Evolutionary conservation across 2,329 filamentous ascomycete genomes (phyloP), one percentile per base, ranked within the genome.

Genomic region (Metarhizium brunneum): DNA sequence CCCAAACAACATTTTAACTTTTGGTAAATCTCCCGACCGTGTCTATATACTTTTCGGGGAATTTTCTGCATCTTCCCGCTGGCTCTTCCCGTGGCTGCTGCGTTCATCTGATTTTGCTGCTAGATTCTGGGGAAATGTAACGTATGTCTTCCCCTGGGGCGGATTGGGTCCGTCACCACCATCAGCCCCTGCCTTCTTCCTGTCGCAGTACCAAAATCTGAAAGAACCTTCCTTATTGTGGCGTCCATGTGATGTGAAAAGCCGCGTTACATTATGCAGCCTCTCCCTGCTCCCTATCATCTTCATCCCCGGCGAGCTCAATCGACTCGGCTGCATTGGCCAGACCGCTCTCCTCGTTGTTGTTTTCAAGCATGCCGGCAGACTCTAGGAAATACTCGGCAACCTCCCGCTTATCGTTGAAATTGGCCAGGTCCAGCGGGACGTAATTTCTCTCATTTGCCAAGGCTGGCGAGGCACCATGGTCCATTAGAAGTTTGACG

Each of bases 381-480:
- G 76, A 71, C n/a, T 72, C 68, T 48, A 84, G 60, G 64, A 84
- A 84, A 67, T 79, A 83, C 56, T 85, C 78, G 3, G 84, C 83
- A 10, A 87, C 82, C 6, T 83, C 78, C 53, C 76, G 75, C 75
- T 88, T 85, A 62, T 85, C 82, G 60, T 84, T 83, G 62, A 87
- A 78, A 68, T 88, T 83, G 16, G 88, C 87, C 62, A 90, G 75
- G 63, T 90, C 89, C 2, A 91, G 75, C 2, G 87, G 84, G 63
- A 92, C 87, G 64, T 95, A 89, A 32, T 95, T 91, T 50, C 88
- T 88, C 66, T 86, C 83, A 68, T 97, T 97, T 65, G 85, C 85
- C 36, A 90, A 74, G 11, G 84, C 84, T 4, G 91, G 85, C 57
- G 90, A 86, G 1, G 91, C 91, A 2, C 90, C 91, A 2, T 83